A percentile compares a stretch with the other conserved stretches of the same genome.
Evolutionary conservation across 2,329 filamentous ascomycete genomes (phyloP).

Genomic region (Stenocarpella maydis): DNA sequence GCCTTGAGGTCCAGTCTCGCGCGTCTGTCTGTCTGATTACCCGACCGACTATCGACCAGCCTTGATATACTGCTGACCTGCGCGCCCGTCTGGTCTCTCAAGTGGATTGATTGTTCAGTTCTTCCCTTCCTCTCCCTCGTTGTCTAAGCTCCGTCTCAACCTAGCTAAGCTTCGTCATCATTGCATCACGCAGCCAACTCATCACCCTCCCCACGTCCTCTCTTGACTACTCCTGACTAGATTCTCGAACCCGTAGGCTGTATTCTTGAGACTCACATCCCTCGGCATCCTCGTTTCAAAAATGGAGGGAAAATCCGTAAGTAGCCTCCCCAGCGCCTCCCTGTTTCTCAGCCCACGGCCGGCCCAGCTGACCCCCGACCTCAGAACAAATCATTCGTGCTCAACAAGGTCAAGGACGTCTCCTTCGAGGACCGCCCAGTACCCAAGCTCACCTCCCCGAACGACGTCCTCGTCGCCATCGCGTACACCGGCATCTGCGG

Average conservation of each 20-base stretch:
- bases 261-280: not conserved
- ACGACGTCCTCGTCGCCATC: conserved; percentile 83
- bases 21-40: conserved; percentile 3
- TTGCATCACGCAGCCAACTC: conserved; percentile 21
- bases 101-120: not conserved
- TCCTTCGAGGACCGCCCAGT: conserved; percentile 78
- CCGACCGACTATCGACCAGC: not conserved
- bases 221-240: too few species aligned
- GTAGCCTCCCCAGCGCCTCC: conserved; percentile 8
- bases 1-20: not conserved
- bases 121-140: not conserved
- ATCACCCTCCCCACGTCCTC: not conserved
- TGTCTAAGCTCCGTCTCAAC: not conserved
- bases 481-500: conserved; percentile 91
- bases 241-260: not conserved
- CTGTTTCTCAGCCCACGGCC: too few species aligned
- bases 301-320: conserved; percentile 44
- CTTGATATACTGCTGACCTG: not conserved
- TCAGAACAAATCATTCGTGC: conserved; percentile 87
- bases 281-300: conserved; percentile 22
- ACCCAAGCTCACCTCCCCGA: conserved; percentile 69
- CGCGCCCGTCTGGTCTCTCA: not conserved
- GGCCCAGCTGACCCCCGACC: not conserved
- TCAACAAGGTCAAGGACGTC: conserved; percentile 78
- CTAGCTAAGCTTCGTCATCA: conserved; percentile 11